Evolutionary conservation across 345 rosid species (phyloP).

Genomic region (Brassica carinata): DNA sequence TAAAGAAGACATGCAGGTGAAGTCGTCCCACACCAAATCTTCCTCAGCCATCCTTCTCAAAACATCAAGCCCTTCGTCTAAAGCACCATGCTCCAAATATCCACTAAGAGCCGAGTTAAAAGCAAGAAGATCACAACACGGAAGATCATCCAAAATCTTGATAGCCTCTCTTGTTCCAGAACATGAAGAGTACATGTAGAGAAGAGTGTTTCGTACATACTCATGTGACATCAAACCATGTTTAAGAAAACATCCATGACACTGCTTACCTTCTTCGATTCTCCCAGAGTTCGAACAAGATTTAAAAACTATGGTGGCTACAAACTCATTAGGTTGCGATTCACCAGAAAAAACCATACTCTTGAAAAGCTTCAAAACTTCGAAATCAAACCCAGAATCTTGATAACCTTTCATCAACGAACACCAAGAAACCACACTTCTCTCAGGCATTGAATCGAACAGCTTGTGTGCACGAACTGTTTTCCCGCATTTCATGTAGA

Average conservation of each 20-base stretch:
- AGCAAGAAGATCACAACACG: slow-evolving; percentile 47
- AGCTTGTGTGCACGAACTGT: slow-evolving; percentile 49
- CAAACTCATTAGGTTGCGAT: slow-evolving; percentile 61
- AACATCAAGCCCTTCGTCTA: slow-evolving; percentile 54
- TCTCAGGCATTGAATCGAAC: slow-evolving; percentile 61
- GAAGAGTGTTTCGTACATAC: slow-evolving; percentile 61
- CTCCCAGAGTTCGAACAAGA: slow-evolving; percentile 55
- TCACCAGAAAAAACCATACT: slow-evolving; percentile 46
- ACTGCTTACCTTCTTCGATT: slow-evolving; percentile 62
- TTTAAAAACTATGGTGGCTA: slow-evolving; percentile 56
- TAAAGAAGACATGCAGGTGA: slow-evolving; percentile 57
- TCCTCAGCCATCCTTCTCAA: slow-evolving; percentile 48
- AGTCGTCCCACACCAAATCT: slow-evolving; percentile 52
- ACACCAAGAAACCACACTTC: slow-evolving; percentile 72
- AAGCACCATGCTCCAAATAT: slow-evolving; percentile 51
- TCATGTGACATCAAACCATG: slow-evolving; percentile 60
- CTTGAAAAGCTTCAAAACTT: slow-evolving; percentile 62
- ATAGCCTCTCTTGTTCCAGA: slow-evolving; percentile 48
- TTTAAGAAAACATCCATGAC: slow-evolving; percentile 67
- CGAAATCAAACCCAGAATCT: slow-evolving; percentile 46
- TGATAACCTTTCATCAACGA: slow-evolving; percentile 77
- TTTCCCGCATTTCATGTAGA: slow-evolving; percentile 57
- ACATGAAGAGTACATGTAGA: slow-evolving; percentile 57
- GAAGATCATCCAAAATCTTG: slow-evolving; percentile 46
- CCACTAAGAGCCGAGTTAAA: slow-evolving; percentile 69